A percentile compares a stretch with the other conserved stretches of the same genome.
These are phyloP conservation scores for Mycena filopes DNA, from an alignment of 768 basidiomycete genomes.

Conservation along the genomic window DNA sequence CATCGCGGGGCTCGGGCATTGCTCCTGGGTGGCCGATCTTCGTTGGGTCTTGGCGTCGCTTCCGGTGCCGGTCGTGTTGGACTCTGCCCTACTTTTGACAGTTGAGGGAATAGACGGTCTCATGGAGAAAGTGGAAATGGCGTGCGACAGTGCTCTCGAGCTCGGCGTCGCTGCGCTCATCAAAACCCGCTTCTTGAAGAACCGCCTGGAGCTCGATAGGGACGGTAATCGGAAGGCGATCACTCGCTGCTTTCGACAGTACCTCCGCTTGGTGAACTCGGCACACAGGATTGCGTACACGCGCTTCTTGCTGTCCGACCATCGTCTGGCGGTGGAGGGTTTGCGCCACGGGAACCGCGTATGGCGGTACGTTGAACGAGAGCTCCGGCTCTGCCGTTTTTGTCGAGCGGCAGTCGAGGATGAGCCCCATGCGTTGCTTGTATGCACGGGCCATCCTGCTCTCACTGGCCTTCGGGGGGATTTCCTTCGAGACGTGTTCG, in stretches of 20 bases:
- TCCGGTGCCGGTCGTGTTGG: not conserved
- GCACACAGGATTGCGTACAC: slow-evolving; percentile 9
- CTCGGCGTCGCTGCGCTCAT: not conserved
- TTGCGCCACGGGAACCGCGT: slow-evolving; percentile 6
- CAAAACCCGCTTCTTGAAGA: slow-evolving; percentile 5
- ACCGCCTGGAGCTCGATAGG: not conserved
- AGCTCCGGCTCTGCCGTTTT: slow-evolving; percentile 12
- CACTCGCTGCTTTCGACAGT: not conserved
- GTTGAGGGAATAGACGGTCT: not conserved
- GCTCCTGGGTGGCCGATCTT: not conserved
- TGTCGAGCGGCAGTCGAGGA: slow-evolving; percentile 6
- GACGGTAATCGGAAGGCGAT: not conserved
- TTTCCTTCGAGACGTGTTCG: slow-evolving; percentile 5
- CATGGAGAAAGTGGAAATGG: not conserved
- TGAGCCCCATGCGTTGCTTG: slow-evolving; percentile 10
- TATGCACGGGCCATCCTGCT: not conserved
- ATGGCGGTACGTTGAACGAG: not conserved
- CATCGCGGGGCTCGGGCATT: not conserved
- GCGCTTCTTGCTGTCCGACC: slow-evolving; percentile 15
- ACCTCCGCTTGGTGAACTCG: slow-evolving; percentile 14
- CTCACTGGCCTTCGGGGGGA: not conserved
- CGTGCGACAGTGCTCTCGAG: slow-evolving; percentile 2
- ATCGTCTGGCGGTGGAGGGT: slow-evolving; percentile 13
- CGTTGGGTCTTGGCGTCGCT: slow-evolving; percentile 9
- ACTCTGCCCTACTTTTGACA: not conserved